A percentile compares a stretch with the other conserved stretches of the same genome.
phyloP scores from a whole-genome alignment of 371 early-diverging fungal genomes.

The Apophysomyces sp. region DNA sequence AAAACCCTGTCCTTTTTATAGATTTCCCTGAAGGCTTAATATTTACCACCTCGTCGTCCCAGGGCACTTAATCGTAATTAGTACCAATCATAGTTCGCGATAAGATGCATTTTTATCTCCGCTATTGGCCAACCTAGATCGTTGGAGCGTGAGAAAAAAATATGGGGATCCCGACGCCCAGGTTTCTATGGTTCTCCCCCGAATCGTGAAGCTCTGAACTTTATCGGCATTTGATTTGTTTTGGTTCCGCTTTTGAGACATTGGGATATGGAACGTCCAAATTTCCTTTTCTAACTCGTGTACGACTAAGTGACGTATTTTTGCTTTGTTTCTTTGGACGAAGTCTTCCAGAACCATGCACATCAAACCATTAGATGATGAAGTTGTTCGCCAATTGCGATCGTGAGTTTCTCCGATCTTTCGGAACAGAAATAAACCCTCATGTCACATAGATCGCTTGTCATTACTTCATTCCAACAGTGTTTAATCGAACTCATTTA shows the following conservation, averaged over 20 bases:
- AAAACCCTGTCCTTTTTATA: neutral
- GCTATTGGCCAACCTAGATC: neutral
- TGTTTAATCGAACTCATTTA: constrained; percentile 62
- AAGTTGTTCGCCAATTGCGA: constrained; percentile 26
- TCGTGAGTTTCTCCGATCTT: constrained; percentile 22
- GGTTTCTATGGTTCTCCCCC: neutral
- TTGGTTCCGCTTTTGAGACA: neutral
- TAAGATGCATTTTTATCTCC: neutral
- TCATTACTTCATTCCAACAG: constrained; percentile 50
- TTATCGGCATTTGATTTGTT: constrained; percentile 1
- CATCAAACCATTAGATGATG: neutral
- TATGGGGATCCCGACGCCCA: neutral
- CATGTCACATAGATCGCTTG: constrained; percentile 34
- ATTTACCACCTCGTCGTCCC: neutral
- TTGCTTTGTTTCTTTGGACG: neutral
- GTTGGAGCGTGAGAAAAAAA: neutral
- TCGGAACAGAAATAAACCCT: neutral
- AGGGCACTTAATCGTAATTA: neutral
- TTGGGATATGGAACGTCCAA: neutral
- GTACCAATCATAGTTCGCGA: neutral
- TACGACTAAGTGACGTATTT: neutral
- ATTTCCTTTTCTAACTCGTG: neutral
- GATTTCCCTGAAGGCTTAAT: neutral
- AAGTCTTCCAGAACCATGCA: neutral
- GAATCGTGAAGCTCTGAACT: neutral